Evolutionary conservation across 371 early-diverging fungal species (phyloP), one percentile per base, ranked within the genome.

Genomic region (Capillidium heterosporum): DNA sequence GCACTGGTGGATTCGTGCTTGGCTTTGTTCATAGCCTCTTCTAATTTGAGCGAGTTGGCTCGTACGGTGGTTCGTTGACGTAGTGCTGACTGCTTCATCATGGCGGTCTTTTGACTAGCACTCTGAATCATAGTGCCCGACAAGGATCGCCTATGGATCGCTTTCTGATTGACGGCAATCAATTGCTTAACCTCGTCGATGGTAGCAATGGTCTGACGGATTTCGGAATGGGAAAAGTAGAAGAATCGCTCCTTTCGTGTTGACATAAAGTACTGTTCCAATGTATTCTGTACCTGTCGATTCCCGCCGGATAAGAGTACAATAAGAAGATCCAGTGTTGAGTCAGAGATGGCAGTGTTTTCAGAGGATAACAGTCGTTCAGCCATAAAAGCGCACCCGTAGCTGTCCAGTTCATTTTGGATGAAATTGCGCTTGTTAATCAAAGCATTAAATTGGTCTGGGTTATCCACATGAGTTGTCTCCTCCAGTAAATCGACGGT

Each of bases 301-400:
- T 77, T 77, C 1, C 77, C 77, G n/a, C 77, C 77, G 42, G 74
- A 74, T 8, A 77, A 60, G 11, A 77, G 53, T 1, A 70, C 69
- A 21, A 75, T 74, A 28, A 77, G 46, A 3, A 72, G 50, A 15
- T 67, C 62, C 13, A 74, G 50, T 0, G 75, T 65, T 21, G 73
- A 65, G 10, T 68, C 63, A 56, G 71, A 66, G 3, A 74, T 63
- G 1, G 58, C 61, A 7, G 54, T 55, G 26, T 68, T 39, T 1
- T 72, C 71, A 0, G 71, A 71, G 0, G 75, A 73, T 5, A 74
- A 50, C 28, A 77, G 49, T n/a, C 69, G 62, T 54, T 77, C 74
- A 1, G 73, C 70, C 43, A 77, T 73, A 19, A 74, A 57, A 0
- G 75, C 70, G 55, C 77, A 73, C 1, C 77, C 77, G 5, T 74